Conservation (phyloP, 495 filamentous ascomycete species). For the Apiosordaria backusii region DNA sequence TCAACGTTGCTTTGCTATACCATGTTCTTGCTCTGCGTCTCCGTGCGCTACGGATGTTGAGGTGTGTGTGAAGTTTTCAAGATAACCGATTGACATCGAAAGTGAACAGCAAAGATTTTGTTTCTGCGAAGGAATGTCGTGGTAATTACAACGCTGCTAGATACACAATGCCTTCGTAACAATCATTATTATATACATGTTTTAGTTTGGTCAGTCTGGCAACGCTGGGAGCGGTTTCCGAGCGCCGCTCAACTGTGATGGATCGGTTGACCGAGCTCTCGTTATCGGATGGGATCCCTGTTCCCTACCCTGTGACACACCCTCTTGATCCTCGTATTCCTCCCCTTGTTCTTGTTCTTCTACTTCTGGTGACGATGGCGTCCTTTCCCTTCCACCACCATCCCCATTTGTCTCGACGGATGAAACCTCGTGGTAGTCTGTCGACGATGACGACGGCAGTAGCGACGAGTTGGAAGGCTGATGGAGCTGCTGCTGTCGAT, state of each 20-base stretch:
- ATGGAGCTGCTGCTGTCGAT: background rate
- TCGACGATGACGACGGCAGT: background rate
- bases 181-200: constrained; percentile 2
- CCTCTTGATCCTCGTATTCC: constrained; percentile 1
- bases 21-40: background rate
- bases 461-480: background rate
- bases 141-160: background rate
- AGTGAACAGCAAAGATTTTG: background rate
- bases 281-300: constrained; percentile 7
- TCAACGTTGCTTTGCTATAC: constrained; percentile 8
- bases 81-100: background rate
- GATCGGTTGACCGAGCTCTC: constrained; percentile 4
- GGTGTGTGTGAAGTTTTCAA: background rate
- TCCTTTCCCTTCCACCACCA: background rate
- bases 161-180: constrained; percentile 2
- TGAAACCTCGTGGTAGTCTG: background rate
- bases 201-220: constrained; percentile 42
- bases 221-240: constrained; percentile 51
- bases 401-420: background rate
- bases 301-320: background rate
- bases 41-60: background rate
- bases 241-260: constrained; percentile 23
- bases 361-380: background rate
- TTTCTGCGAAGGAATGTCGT: background rate
- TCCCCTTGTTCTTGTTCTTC: constrained; percentile 1